Conservation (phyloP, 108 stramenopile genomes). For the Pseudonitzschia multiseries region DNA sequence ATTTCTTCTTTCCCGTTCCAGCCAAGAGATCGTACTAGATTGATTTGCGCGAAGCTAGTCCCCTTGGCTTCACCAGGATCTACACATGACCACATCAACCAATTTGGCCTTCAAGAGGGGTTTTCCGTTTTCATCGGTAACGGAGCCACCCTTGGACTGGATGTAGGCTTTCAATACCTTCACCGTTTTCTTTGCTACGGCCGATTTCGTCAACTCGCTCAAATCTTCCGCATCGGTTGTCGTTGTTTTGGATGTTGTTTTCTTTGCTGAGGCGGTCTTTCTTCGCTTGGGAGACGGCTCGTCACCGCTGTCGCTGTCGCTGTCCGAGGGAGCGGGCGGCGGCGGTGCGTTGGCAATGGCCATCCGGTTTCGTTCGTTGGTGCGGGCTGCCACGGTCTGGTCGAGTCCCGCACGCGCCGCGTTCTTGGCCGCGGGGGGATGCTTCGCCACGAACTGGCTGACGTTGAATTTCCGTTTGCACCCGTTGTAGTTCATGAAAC, state of each 20-base stretch:
- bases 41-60: not conserved
- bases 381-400: not conserved
- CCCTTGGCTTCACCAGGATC: not conserved
- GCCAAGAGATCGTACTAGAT: too few relatives aligned
- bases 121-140: slow-evolving; percentile 9
- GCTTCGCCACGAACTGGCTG: slow-evolving; percentile 70
- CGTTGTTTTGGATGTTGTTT: not conserved
- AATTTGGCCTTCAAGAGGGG: not conserved
- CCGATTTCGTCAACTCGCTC: slow-evolving; percentile 7
- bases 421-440: slow-evolving; percentile 69
- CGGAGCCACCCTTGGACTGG: slow-evolving; percentile 8
- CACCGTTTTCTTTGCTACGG: slow-evolving; percentile 1
- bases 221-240: slow-evolving; percentile 3
- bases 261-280: not conserved
- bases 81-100: not conserved
- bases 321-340: not conserved
- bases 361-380: not conserved
- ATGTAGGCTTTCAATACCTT: slow-evolving; percentile 13
- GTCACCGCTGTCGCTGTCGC: not conserved
- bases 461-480: slow-evolving; percentile 96
- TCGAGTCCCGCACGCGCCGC: slow-evolving; percentile 49
- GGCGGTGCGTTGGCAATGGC: not conserved
- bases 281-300: not conserved
- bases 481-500: slow-evolving; percentile 96
- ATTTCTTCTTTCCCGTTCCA: too few relatives aligned